phyloP scores from a whole-genome alignment of 768 basidiomycete species.

The Serendipita indica region DNA sequence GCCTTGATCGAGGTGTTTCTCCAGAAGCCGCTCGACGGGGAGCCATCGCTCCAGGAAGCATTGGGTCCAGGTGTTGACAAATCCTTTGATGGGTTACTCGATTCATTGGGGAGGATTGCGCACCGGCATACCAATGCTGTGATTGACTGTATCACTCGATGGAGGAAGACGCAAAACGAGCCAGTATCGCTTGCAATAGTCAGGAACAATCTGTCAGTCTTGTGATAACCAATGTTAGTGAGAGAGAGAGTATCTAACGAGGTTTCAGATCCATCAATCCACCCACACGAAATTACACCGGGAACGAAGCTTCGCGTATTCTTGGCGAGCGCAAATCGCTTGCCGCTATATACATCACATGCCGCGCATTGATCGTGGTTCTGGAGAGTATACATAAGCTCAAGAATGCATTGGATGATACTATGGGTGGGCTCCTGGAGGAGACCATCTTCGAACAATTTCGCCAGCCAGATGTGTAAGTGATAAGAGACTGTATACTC shows the following conservation, averaged over 20 bases:
- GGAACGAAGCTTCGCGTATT: conserved; percentile 34
- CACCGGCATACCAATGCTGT: conserved; percentile 73
- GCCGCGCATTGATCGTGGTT: conserved; percentile 66
- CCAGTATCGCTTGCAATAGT: conserved; percentile 21
- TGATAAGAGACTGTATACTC: background rate
- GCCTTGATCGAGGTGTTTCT: conserved; percentile 64
- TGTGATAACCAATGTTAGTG: background rate
- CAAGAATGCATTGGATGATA: conserved; percentile 64
- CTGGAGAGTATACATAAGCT: conserved; percentile 42
- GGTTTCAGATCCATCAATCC: background rate
- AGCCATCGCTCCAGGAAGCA: conserved; percentile 46
- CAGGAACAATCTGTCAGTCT: conserved; percentile 18
- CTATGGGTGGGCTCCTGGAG: conserved; percentile 67
- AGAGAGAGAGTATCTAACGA: too few species aligned
- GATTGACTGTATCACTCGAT: conserved; percentile 73
- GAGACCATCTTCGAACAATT: conserved; percentile 82
- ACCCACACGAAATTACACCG: conserved; percentile 2
- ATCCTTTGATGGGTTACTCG: conserved; percentile 73
- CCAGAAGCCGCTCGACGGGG: conserved; percentile 47
- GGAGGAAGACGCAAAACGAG: conserved; percentile 66
- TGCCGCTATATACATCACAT: conserved; percentile 80
- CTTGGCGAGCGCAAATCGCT: conserved; percentile 59
- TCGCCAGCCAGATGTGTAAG: conserved; percentile 41
- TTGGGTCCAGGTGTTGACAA: conserved; percentile 62
- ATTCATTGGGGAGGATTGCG: conserved; percentile 71